Conservation (phyloP, 805 yeast genomes). For the Priceomyces medius region DNA sequence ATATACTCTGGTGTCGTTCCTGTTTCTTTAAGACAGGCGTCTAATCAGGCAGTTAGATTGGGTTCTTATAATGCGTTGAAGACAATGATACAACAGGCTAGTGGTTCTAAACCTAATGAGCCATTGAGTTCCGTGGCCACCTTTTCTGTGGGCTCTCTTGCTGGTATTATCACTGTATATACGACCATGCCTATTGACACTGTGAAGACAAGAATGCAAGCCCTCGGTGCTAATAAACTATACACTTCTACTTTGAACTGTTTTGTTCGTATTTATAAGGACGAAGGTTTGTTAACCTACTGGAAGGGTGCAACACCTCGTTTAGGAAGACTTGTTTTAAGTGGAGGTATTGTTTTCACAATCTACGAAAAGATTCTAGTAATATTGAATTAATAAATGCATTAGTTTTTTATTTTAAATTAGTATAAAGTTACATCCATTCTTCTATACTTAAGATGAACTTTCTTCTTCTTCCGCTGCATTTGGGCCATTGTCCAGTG, state of each 20-base stretch:
- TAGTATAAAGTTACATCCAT: background rate
- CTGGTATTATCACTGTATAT: constrained; percentile 87
- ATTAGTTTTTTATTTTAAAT: constrained; percentile 3
- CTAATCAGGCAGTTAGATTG: constrained; percentile 90
- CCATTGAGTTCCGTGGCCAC: constrained; percentile 80
- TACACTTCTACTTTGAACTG: constrained; percentile 81
- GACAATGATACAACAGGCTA: constrained; percentile 67
- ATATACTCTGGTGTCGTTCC: constrained; percentile 89
- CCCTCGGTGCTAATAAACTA: constrained; percentile 69
- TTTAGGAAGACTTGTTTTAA: constrained; percentile 82
- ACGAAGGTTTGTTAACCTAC: constrained; percentile 87
- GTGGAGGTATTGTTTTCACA: constrained; percentile 97
- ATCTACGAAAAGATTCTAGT: constrained; percentile 87
- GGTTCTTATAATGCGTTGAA: constrained; percentile 92
- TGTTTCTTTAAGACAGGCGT: constrained; percentile 92
- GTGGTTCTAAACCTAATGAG: constrained; percentile 62
- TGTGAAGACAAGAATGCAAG: constrained; percentile 96
- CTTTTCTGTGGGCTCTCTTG: constrained; percentile 84
- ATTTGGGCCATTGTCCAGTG: background rate
- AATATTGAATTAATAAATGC: constrained; percentile 39
- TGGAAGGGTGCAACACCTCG: constrained; percentile 99
- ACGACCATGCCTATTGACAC: constrained; percentile 95
- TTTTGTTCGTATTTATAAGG: constrained; percentile 71
- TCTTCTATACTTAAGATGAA: background rate
- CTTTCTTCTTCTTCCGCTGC: background rate